These are phyloP conservation scores for Aspergillus texensis DNA, from an alignment of 2,329 filamentous ascomycete species.

Conservation along the genomic window DNA sequence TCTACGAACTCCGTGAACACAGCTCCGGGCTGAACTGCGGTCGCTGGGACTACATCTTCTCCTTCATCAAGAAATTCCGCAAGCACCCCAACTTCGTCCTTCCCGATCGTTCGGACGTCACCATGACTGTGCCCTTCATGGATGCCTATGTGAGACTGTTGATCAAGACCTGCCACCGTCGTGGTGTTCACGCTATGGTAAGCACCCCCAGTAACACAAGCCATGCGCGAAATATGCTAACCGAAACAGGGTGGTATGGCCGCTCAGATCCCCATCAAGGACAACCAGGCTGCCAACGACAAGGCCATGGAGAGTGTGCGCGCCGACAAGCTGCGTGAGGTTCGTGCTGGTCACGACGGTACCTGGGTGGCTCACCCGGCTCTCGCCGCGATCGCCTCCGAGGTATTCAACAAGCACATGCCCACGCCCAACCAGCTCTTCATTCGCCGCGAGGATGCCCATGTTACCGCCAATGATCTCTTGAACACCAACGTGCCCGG, in stretches of 20 bases:
- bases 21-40: conserved; percentile 96
- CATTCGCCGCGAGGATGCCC: conserved; percentile 84
- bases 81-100: conserved; percentile 91
- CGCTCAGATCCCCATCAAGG: conserved; percentile 98
- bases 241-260: conserved; percentile 76
- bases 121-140: conserved; percentile 99
- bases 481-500: conserved; percentile 98
- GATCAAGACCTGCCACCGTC: conserved; percentile 96
- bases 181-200: conserved; percentile 95
- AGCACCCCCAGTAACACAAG: background rate
- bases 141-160: conserved; percentile 94
- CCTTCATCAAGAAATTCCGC: conserved; percentile 98
- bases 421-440: conserved; percentile 97
- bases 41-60: conserved; percentile 99
- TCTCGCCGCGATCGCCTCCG: conserved; percentile 81
- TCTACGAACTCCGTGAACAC: conserved; percentile 97
- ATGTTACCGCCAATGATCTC: conserved; percentile 83
- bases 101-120: conserved; percentile 86
- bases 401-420: conserved; percentile 98
- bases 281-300: conserved; percentile 87
- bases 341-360: conserved; percentile 90
- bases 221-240: background rate
- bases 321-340: conserved; percentile 95
- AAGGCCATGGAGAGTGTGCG: conserved; percentile 91
- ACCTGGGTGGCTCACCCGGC: conserved; percentile 98